Evolutionary conservation across 805 yeast species (phyloP).

Genomic region (Grigorovia jiainica): DNA sequence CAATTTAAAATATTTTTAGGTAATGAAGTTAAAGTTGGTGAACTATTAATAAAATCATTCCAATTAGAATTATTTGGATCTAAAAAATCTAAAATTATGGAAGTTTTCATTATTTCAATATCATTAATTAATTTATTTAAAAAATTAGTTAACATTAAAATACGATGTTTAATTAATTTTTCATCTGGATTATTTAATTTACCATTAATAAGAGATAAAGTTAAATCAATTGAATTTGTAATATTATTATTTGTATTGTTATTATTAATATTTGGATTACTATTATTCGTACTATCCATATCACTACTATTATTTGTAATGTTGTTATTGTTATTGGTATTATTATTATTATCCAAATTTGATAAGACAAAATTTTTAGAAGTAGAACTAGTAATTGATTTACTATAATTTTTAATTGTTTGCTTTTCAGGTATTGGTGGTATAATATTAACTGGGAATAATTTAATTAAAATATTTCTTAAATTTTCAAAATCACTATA

Average conservation of each 20-base stretch:
- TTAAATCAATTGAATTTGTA: conserved; percentile 24
- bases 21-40: conserved; percentile 26
- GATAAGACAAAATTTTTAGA: conserved; percentile 23
- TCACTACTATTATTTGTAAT: too few species aligned
- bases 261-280: conserved; percentile 13
- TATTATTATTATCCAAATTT: conserved; percentile 8
- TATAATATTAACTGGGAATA: conserved; percentile 72
- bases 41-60: conserved; percentile 27
- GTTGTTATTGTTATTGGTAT: too few species aligned
- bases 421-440: conserved; percentile 96
- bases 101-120: conserved; percentile 23
- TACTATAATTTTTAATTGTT: conserved; percentile 25
- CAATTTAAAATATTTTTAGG: conserved; percentile 27
- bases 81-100: conserved; percentile 26
- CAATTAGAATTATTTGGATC: conserved; percentile 28
- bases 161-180: conserved; percentile 29
- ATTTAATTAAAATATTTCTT: conserved; percentile 53
- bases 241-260: conserved; percentile 8
- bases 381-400: conserved; percentile 20
- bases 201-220: conserved; percentile 25
- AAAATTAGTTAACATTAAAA: conserved; percentile 27
- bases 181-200: conserved; percentile 25
- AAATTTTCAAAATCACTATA: conserved; percentile 89
- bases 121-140: conserved; percentile 22
- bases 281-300: too few species aligned